Base-by-base conservation (phyloP, 1,284 basidiomycete species). In the Malassezia japonica region DNA sequence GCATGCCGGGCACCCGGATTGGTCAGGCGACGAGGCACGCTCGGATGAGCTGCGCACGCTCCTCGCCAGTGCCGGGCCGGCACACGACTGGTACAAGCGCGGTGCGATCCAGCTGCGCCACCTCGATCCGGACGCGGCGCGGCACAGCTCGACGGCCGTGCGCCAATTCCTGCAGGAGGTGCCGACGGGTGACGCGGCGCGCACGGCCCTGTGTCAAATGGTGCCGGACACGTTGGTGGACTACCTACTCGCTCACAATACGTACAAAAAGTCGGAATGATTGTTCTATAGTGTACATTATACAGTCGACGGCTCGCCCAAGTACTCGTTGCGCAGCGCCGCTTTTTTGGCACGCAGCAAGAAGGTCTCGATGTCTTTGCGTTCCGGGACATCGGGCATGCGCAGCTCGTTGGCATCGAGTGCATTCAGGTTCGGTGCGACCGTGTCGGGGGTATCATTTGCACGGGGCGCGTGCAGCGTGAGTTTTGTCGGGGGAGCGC, bases 401-500 rank as follows among this genome's bases (percentile, higher is more conserved):
- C 28, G 40, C 20, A 56, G 46, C 32, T 56, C 55, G 12, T 46
- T 15, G 1, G 49, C n/a, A 7, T 38, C 35, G 4, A 56, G 41
- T 4, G 45, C 55, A 21, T 12, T 37, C 23, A 52, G 41, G 12
- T 48, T 28, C 13, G 31, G 39, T 25, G 33, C 38, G 4, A n/a
- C 32, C 8, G 20, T 21, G 8, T 44, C 48, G 8, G 32, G 15
- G 51, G 46, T 54, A 48, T 54, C 37, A 31, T 52, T 42, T 20
- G 21, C 24, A n/a, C n/a, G n/a, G 3, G 20, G 15, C 82, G 79
- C 85, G 85, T 88, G 64, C 84, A 86, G 83, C 65, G 28, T 46
- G 42, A 48, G 27, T 20, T 20, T 20, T 9, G 24, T 23, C n/a
- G 46, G 39, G 13, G 13, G 27, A 15, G 28, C 27, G 10, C 40